Conservation (phyloP, 2,329 filamentous ascomycete genomes). For the Colletotrichum zoysiae region DNA sequence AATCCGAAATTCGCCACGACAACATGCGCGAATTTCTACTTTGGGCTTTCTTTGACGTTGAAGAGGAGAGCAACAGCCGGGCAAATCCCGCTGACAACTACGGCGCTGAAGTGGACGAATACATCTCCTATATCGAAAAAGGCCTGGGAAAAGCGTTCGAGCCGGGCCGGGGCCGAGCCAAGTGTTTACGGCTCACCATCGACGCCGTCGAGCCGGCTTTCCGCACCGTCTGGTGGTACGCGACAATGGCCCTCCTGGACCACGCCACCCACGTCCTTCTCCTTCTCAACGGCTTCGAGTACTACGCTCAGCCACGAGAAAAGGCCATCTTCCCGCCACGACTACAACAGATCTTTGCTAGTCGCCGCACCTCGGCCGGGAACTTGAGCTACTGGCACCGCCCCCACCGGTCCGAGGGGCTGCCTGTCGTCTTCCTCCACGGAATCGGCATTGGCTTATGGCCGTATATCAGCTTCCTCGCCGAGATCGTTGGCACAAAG, state of each 20-base stretch:
- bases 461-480: conserved; percentile 70
- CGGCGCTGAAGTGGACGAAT: conserved; percentile 68
- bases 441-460: conserved; percentile 78
- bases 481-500: conserved; percentile 57
- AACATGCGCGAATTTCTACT: conserved; percentile 75
- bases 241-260: conserved; percentile 67
- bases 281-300: conserved; percentile 62
- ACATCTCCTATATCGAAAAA: conserved; percentile 63
- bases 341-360: conserved; percentile 45
- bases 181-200: conserved; percentile 71
- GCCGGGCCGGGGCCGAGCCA: conserved; percentile 68
- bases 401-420: conserved; percentile 68
- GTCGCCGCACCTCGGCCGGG: conserved; percentile 60
- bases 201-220: conserved; percentile 72
- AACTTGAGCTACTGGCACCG: conserved; percentile 74
- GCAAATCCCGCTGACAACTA: conserved; percentile 41
- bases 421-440: conserved; percentile 76
- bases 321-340: conserved; percentile 23
- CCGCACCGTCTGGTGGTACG: conserved; percentile 73
- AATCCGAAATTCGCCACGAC: conserved; percentile 71
- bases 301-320: conserved; percentile 58
- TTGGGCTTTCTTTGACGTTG: conserved; percentile 65
- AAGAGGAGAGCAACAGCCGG: neutral
- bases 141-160: conserved; percentile 63
- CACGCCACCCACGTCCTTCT: conserved; percentile 61